These are phyloP conservation scores for Lipomyces spencermartinsiae DNA, from an alignment of 805 yeast genomes.

Conservation along the genomic window DNA sequence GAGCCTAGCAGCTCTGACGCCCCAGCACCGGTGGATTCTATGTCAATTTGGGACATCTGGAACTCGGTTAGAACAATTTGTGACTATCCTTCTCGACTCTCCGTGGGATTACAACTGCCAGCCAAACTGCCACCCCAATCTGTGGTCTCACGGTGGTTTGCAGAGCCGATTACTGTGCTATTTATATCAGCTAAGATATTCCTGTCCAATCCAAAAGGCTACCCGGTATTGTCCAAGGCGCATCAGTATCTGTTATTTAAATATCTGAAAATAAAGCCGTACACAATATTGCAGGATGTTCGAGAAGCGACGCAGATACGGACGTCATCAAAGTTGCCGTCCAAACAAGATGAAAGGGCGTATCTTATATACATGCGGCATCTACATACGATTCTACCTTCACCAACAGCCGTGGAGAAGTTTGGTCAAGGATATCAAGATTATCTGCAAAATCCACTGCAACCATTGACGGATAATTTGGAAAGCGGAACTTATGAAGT, in stretches of 20 bases:
- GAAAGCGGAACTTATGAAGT: constrained; percentile 65
- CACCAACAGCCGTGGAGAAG: constrained; percentile 45
- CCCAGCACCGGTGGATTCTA: constrained; percentile 46
- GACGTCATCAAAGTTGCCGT: constrained; percentile 17
- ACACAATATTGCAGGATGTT: constrained; percentile 60
- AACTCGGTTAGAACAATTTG: constrained; percentile 64
- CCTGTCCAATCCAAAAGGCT: constrained; percentile 63
- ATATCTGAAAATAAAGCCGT: constrained; percentile 53
- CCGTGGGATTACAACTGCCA: constrained; percentile 80
- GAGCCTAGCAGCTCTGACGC: constrained; percentile 1
- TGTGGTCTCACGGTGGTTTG: constrained; percentile 66
- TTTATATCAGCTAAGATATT: constrained; percentile 63
- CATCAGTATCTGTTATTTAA: constrained; percentile 58
- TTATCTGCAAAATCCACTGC: constrained; percentile 65
- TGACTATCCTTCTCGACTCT: constrained; percentile 59
- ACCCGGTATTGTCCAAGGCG: constrained; percentile 68
- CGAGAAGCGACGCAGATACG: constrained; percentile 46
- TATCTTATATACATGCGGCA: constrained; percentile 55
- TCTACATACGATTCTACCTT: constrained; percentile 44
- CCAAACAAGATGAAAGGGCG: constrained; percentile 46
- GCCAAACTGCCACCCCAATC: constrained; percentile 58
- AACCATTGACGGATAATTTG: constrained; percentile 68
- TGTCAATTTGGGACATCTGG: constrained; percentile 80
- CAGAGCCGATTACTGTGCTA: constrained; percentile 69
- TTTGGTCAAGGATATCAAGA: constrained; percentile 52